A percentile compares a stretch with the other conserved stretches of the same genome.
phyloP scores from a whole-genome alignment of 176 grass and related monocot species.

The Oryza rufipogon region DNA sequence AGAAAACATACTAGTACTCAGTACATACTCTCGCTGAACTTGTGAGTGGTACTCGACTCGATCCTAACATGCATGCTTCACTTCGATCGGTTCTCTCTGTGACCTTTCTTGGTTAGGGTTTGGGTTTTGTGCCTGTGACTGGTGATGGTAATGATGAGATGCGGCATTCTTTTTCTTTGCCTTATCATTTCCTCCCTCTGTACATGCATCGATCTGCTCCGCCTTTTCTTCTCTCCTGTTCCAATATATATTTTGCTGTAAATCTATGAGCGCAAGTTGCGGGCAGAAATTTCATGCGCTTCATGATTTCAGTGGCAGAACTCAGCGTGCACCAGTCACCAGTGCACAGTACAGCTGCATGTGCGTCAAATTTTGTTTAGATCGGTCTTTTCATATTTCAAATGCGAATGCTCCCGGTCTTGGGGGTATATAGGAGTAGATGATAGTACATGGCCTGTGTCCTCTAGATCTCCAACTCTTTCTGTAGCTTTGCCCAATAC shows the following conservation, averaged over 20 bases:
- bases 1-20: neutral
- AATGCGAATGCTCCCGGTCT: neutral
- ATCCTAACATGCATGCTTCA: neutral
- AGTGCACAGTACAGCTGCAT: conserved; percentile 25
- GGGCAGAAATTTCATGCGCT: conserved; percentile 39
- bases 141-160: conserved; percentile 50
- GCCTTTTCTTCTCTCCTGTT: conserved; percentile 24
- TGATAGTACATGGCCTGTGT: conserved; percentile 27
- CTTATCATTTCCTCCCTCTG: conserved; percentile 40
- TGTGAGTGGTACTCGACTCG: neutral
- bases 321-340: neutral
- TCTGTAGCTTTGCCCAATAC: conserved; percentile 20
- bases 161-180: conserved; percentile 33
- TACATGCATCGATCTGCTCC: conserved; percentile 5
- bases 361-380: conserved; percentile 37
- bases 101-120: conserved; percentile 52
- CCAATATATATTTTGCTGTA: conserved; percentile 44
- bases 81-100: neutral
- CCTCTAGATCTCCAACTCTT: conserved; percentile 11
- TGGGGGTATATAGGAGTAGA: neutral
- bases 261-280: conserved; percentile 35
- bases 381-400: conserved; percentile 19
- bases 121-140: conserved; percentile 55
- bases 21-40: neutral
- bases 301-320: conserved; percentile 52